Conservation (phyloP, 169 alveolate genomes). For the Plasmodium gallinaceum region DNA sequence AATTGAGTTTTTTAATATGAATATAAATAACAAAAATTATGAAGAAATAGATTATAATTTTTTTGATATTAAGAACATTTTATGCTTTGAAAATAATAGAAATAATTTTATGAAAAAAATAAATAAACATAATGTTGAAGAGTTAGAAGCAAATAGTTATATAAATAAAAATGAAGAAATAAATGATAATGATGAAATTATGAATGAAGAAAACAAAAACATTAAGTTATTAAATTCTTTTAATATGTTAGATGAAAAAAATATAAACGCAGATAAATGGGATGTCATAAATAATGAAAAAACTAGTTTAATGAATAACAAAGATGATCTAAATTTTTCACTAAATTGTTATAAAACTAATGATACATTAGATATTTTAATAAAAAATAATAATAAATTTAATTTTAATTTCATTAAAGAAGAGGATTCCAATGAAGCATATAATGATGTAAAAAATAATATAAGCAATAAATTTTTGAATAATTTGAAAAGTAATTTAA, state of each 20-base stretch:
- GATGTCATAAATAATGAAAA: too few relatives aligned
- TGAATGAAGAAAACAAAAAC: background rate
- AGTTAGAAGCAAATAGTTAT: constrained; percentile 7
- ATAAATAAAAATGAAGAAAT: background rate
- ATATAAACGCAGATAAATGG: too few relatives aligned
- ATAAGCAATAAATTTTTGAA: background rate
- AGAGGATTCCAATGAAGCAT: background rate
- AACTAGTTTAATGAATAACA: too few relatives aligned
- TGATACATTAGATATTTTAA: background rate
- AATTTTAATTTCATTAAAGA: background rate
- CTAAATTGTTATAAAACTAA: background rate
- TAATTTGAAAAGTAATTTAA: background rate
- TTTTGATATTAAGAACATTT: constrained; percentile 17
- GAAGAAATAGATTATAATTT: constrained; percentile 1
- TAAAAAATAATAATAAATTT: background rate
- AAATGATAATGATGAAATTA: too few relatives aligned
- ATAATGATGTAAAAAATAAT: background rate
- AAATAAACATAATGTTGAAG: constrained; percentile 6
- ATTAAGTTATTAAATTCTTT: background rate
- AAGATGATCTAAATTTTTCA: background rate
- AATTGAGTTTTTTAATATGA: constrained; percentile 30
- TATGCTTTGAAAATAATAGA: constrained; percentile 28
- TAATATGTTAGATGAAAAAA: too few relatives aligned
- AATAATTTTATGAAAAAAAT: constrained; percentile 9
- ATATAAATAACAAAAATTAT: background rate